phyloP scores from a whole-genome alignment of 805 yeast genomes.

The Starmerella gropengiesseri region DNA sequence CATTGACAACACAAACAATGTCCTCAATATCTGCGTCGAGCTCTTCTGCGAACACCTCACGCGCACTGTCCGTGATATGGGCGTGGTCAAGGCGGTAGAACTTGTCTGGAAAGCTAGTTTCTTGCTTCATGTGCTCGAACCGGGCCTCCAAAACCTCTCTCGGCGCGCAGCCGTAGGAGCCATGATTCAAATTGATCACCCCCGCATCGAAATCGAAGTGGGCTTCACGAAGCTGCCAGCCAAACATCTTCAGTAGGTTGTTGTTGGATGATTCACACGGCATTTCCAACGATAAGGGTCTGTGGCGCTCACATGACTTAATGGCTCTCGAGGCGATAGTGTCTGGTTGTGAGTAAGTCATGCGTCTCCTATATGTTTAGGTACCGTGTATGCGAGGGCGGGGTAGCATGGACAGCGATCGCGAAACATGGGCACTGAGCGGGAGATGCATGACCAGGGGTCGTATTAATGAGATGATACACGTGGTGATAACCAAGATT shows the following conservation, averaged over 20 bases:
- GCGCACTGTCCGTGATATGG: constrained; percentile 17
- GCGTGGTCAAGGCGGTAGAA: constrained; percentile 30
- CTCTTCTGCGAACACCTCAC: constrained; percentile 35
- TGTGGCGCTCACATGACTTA: too few species aligned
- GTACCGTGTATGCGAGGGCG: too few species aligned
- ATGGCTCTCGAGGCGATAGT: too few species aligned
- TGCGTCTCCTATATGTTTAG: too few species aligned
- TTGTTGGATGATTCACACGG: not conserved
- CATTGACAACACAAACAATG: constrained; percentile 47
- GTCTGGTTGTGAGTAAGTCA: too few species aligned
- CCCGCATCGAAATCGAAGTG: constrained; percentile 38
- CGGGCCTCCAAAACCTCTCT: constrained; percentile 36
- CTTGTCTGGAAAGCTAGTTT: constrained; percentile 39
- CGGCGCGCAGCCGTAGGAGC: constrained; percentile 53
- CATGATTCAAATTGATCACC: constrained; percentile 47
- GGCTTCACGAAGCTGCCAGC: constrained; percentile 39
- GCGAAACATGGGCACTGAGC: too few species aligned
- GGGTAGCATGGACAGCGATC: too few species aligned
- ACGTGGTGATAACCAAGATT: too few species aligned
- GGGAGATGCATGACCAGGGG: too few species aligned
- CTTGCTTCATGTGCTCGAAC: constrained; percentile 26
- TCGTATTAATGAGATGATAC: too few species aligned
- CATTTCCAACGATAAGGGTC: not conserved
- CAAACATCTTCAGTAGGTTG: constrained; percentile 30
- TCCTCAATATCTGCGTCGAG: constrained; percentile 39